Evolutionary conservation across 108 stramenopile species (phyloP).

Genomic region (Schizochytrium sp.): DNA sequence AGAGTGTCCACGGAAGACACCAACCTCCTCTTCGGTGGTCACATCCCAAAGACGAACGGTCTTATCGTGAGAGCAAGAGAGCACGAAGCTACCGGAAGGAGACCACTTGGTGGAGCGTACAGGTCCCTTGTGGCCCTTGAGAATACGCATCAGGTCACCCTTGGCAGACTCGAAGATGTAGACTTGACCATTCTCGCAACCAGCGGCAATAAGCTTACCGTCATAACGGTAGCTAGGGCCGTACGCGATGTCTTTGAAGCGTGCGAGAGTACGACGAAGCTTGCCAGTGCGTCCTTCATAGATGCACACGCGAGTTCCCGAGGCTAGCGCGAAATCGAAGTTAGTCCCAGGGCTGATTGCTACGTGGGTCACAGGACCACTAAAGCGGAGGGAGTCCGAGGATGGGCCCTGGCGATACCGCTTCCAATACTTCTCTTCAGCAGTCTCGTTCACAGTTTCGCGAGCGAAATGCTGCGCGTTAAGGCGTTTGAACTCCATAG

Average conservation of each 20-base stretch:
- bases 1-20: neutral
- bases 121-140: slow-evolving; percentile 61
- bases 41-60: slow-evolving; percentile 61
- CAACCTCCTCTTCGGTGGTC: slow-evolving; percentile 51
- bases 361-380: neutral
- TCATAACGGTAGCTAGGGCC: slow-evolving; percentile 20
- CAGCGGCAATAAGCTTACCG: slow-evolving; percentile 55
- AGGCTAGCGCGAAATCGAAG: slow-evolving; percentile 4
- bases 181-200: slow-evolving; percentile 56
- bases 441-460: slow-evolving; percentile 21
- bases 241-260: slow-evolving; percentile 45
- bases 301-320: slow-evolving; percentile 15
- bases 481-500: slow-evolving; percentile 42
- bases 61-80: slow-evolving; percentile 64
- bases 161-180: slow-evolving; percentile 57
- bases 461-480: slow-evolving; percentile 13
- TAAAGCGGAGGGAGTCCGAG: neutral
- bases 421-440: slow-evolving; percentile 57
- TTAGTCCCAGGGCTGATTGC: neutral
- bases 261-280: neutral
- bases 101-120: slow-evolving; percentile 59
- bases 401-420: neutral
- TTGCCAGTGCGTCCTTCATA: slow-evolving; percentile 17
- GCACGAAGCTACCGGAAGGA: slow-evolving; percentile 40
- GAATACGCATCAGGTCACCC: slow-evolving; percentile 61